Conservation (phyloP, 2,329 filamentous ascomycete species). For the Hypoxylon sp. region DNA sequence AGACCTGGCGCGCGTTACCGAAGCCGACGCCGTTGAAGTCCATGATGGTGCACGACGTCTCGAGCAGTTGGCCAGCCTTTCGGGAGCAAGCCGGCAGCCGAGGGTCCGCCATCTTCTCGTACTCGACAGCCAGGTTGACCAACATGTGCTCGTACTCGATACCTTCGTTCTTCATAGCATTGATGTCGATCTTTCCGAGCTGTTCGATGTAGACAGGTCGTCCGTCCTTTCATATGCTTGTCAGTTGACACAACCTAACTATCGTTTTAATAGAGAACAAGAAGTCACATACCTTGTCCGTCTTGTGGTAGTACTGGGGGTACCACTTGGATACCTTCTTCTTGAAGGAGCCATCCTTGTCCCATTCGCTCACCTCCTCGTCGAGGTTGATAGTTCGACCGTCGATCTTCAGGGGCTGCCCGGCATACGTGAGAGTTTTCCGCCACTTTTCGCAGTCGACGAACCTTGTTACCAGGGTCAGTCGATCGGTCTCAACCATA, state of each 20-base stretch:
- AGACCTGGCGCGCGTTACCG: conserved; percentile 83
- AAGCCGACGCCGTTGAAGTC: conserved; percentile 95
- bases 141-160: conserved; percentile 94
- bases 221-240: conserved; percentile 75
- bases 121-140: conserved; percentile 95
- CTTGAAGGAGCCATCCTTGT: conserved; percentile 75
- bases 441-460: conserved; percentile 92
- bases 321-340: conserved; percentile 88
- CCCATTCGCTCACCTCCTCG: conserved; percentile 75
- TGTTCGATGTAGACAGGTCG: conserved; percentile 98
- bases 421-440: conserved; percentile 68
- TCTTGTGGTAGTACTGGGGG: conserved; percentile 99
- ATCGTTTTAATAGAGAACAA: neutral
- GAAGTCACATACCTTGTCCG: conserved; percentile 73
- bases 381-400: conserved; percentile 66
- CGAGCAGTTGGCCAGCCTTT: conserved; percentile 88
- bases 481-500: conserved; percentile 17
- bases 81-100: conserved; percentile 95
- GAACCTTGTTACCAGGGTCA: conserved; percentile 73
- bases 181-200: conserved; percentile 92
- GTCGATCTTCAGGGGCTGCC: conserved; percentile 42
- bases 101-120: conserved; percentile 94
- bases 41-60: conserved; percentile 99
- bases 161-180: conserved; percentile 86
- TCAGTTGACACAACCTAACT: conserved; percentile 9